Base-by-base conservation (phyloP, 1,284 basidiomycete genomes). In the Melampsora larici-populina region DNA sequence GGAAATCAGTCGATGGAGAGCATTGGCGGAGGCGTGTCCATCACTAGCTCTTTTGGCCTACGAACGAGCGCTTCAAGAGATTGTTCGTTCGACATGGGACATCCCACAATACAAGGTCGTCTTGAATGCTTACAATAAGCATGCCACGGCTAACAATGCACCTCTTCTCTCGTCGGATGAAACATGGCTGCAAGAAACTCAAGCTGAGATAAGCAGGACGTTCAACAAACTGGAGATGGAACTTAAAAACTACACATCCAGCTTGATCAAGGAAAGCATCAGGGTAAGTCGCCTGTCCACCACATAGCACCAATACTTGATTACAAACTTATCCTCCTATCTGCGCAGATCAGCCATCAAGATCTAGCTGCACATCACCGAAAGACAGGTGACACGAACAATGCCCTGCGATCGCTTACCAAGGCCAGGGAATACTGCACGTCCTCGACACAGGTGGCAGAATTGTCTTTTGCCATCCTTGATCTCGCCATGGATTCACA, bases 221-320 rank as follows among this genome's bases (percentile, higher is more conserved):
- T 86, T 87, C 76, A 88, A 88, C 36, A 92, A 90, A 84, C 86
- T 95, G 70, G 92, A 94, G 84, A 89, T 92, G 13, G 93, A 95
- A 84, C 86, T 96, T 82, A 93, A 93, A 87, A 91, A 90, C 18
- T 94, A 94, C 82, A 87, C 89, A 79, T 92, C 91, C 81, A 95
- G 94, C 82, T 90, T 94, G 88, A 94, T 95, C 86, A 94, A 94
- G 84, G 94, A 96, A 86, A 93, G 92, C 86, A 93, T 94, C 81
- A 87, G 93, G 80, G 92, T 93, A 81, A 70, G 89, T 85, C 18
- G 29, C 17, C 18, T 26, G 31, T n/a, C 71, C 69, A n/a, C 80
- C 36, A 40, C 13, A 11, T 40, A 40, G 7, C 36, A 40, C 31
- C 51, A 9, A 60, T 2, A 21, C 11, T 33, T 18, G 11, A 24